Conservation (phyloP, 306 rosid genomes). For the Trichosanthes truncata region DNA sequence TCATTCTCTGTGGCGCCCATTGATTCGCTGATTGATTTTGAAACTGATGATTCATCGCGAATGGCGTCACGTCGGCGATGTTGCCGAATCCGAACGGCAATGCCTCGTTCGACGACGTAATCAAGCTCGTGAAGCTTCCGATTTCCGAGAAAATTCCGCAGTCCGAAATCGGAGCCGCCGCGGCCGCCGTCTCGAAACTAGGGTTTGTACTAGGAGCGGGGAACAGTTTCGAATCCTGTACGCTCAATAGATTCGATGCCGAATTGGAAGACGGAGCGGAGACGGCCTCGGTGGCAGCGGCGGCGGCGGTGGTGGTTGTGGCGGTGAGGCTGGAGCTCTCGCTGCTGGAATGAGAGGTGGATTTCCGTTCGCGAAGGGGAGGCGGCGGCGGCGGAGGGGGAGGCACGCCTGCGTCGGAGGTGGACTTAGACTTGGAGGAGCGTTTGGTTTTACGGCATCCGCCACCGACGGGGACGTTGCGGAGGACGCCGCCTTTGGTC, state of each 20-base stretch:
- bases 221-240: slow-evolving; percentile 30
- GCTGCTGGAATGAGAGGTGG: slow-evolving; percentile 80
- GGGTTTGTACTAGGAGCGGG: slow-evolving; percentile 15
- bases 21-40: slow-evolving; percentile 8
- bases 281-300: slow-evolving; percentile 27
- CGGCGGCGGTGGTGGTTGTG: not conserved
- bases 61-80: slow-evolving; percentile 41
- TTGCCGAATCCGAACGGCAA: slow-evolving; percentile 40
- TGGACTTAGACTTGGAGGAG: slow-evolving; percentile 30
- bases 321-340: slow-evolving; percentile 87
- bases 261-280: slow-evolving; percentile 29
- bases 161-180: slow-evolving; percentile 15
- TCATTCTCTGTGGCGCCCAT: slow-evolving; percentile 33
- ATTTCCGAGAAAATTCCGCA: slow-evolving; percentile 70
- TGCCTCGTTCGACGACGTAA: slow-evolving; percentile 39
- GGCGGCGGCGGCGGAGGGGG: slow-evolving; percentile 10
- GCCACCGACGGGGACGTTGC: slow-evolving; percentile 96
- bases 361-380: slow-evolving; percentile 23
- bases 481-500: slow-evolving; percentile 98
- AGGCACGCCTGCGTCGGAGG: slow-evolving; percentile 12
- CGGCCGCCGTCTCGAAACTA: slow-evolving; percentile 12
- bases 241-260: not conserved
- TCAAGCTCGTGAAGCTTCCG: slow-evolving; percentile 53
- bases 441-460: slow-evolving; percentile 93
- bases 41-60: slow-evolving; percentile 19